A percentile compares a stretch with the other conserved stretches of the same genome.
Conservation (phyloP, 106 monocot species). For the Xerophyta viscosa region DNA sequence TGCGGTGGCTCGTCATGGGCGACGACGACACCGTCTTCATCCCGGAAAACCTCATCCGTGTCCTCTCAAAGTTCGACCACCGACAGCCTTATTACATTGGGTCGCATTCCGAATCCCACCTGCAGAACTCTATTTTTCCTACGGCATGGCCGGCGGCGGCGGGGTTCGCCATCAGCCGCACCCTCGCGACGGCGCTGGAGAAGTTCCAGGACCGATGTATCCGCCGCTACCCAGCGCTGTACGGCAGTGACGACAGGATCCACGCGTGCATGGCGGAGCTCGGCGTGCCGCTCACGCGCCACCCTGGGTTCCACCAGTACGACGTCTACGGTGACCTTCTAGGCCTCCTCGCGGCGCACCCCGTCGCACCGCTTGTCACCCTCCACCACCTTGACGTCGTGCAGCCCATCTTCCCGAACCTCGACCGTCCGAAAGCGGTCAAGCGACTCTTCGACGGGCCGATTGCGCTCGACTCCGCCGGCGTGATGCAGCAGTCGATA, state of each 20-base stretch:
- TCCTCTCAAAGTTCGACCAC: conserved; percentile 34
- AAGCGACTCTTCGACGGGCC: conserved; percentile 56
- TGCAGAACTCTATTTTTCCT: conserved; percentile 35
- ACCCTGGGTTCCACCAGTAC: conserved; percentile 62
- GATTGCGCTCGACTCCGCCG: conserved; percentile 55
- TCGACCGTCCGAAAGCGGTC: conserved; percentile 29
- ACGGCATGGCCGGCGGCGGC: conserved; percentile 50
- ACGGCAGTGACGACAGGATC: conserved; percentile 50
- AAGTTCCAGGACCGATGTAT: conserved; percentile 32
- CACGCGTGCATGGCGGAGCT: conserved; percentile 58
- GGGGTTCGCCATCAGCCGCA: conserved; percentile 44
- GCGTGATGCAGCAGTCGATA: conserved; percentile 83
- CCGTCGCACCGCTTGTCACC: conserved; percentile 65
- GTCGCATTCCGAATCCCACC: conserved; percentile 29
- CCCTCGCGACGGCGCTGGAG: conserved; percentile 26
- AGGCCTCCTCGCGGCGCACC: conserved; percentile 80
- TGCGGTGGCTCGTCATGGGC: conserved; percentile 83
- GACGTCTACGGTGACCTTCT: conserved; percentile 86
- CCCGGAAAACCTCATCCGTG: conserved; percentile 30
- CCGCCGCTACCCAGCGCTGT: conserved; percentile 31
- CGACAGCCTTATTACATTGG: conserved; percentile 40
- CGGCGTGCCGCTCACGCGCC: conserved; percentile 40
- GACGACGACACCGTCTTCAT: conserved; percentile 87
- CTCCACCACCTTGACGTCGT: conserved; percentile 90
- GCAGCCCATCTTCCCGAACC: conserved; percentile 58